These are phyloP conservation scores for Sclerotinia spermophila DNA, from an alignment of 2,329 filamentous ascomycete genomes.

Conservation along the genomic window DNA sequence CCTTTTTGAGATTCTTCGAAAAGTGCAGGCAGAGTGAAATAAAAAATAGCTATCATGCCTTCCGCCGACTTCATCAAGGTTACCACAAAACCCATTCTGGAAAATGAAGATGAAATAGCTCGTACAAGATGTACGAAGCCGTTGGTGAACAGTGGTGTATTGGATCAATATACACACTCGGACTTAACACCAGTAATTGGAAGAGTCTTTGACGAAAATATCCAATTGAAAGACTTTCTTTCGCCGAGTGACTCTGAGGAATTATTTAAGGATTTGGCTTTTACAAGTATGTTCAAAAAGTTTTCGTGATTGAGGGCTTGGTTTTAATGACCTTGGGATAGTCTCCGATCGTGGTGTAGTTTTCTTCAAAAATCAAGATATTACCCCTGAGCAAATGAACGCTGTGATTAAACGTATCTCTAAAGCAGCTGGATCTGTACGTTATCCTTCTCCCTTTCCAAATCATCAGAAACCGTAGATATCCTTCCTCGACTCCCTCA, in stretches of 20 bases:
- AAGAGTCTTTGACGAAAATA: conserved; percentile 50
- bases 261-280: conserved; percentile 54
- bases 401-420: conserved; percentile 39
- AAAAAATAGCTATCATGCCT: not conserved
- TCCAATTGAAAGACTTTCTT: conserved; percentile 58
- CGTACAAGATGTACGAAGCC: conserved; percentile 18
- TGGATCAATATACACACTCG: conserved; percentile 25
- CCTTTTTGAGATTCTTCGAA: not conserved
- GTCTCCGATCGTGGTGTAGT: conserved; percentile 62
- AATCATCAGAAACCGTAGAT: not conserved
- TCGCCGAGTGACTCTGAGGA: not conserved
- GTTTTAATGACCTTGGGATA: conserved; percentile 37
- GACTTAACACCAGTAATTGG: conserved; percentile 40
- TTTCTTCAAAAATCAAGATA: conserved; percentile 47
- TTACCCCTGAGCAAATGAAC: conserved; percentile 44
- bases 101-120: conserved; percentile 11
- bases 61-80: conserved; percentile 8
- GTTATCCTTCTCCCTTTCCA: not conserved
- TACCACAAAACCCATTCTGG: not conserved
- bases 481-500: not conserved
- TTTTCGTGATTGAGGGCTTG: not conserved
- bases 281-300: conserved; percentile 37
- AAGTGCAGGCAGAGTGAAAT: not conserved
- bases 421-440: conserved; percentile 13
- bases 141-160: conserved; percentile 20